These are phyloP conservation scores for Gnomoniopsis sp. DNA, from an alignment of 2,329 filamentous ascomycete genomes.

Conservation along the genomic window DNA sequence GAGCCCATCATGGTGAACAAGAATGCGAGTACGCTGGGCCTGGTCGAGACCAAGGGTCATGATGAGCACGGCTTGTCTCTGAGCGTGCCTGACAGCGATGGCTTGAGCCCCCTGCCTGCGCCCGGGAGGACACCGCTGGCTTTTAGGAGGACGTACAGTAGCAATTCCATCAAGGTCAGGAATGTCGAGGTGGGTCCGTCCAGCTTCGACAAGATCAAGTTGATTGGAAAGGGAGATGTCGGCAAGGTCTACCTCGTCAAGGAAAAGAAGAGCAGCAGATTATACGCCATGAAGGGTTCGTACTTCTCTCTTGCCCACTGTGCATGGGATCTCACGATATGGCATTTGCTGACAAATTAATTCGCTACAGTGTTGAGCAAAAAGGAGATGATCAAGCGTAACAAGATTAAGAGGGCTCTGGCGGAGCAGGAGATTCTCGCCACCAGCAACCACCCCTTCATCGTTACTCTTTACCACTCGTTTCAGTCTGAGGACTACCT, in stretches of 20 bases:
- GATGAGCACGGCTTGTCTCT: conserved; percentile 37
- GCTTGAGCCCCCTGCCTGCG: conserved; percentile 60
- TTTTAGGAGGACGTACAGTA: conserved; percentile 95
- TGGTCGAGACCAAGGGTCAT: conserved; percentile 42
- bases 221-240: conserved; percentile 98
- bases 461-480: conserved; percentile 96
- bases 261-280: conserved; percentile 92
- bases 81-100: conserved; percentile 43
- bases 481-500: conserved; percentile 99
- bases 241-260: conserved; percentile 97
- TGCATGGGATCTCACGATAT: neutral
- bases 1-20: conserved; percentile 66
- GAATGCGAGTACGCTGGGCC: conserved; percentile 43
- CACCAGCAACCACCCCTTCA: conserved; percentile 98
- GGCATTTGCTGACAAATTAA: conserved; percentile 31
- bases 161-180: conserved; percentile 97
- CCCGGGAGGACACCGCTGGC: conserved; percentile 67
- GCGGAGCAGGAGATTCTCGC: conserved; percentile 97
- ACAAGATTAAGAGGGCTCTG: conserved; percentile 98
- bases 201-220: conserved; percentile 99
- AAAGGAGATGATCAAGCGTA: conserved; percentile 99
- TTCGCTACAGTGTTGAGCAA: conserved; percentile 83
- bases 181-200: conserved; percentile 93
- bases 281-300: conserved; percentile 98
- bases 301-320: conserved; percentile 9